Percentiles rank a stretch among this genome's conserved stretches.
Evolutionary conservation across 139 green algal genomes (phyloP).

Genomic region (Mesotaenium endlicherianum): DNA sequence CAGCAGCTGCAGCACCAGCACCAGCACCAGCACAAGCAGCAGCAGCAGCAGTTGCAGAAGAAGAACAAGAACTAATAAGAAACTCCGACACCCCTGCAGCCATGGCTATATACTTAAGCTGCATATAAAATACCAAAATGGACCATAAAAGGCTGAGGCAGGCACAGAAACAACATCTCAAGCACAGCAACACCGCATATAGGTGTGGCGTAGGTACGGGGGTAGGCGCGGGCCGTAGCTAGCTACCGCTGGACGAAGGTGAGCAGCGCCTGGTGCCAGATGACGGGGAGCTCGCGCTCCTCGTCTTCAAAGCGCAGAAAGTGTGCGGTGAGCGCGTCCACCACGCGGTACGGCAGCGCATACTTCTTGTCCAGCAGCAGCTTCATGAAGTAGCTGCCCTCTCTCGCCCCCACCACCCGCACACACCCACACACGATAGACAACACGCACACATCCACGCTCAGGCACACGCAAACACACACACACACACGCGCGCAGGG

Average conservation of each 20-base stretch:
- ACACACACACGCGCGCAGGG: neutral
- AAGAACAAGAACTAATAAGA: neutral
- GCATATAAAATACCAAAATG: neutral
- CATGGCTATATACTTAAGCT: neutral
- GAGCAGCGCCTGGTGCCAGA: conserved; percentile 96
- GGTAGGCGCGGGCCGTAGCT: neutral
- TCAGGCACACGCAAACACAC: neutral
- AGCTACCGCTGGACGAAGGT: conserved; percentile 84
- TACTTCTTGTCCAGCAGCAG: conserved; percentile 99
- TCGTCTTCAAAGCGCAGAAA: conserved; percentile 80
- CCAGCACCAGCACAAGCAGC: neutral
- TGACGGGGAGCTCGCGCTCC: conserved; percentile 86
- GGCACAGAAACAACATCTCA: neutral
- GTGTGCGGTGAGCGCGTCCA: conserved; percentile 65
- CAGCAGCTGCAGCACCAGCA: too few species aligned
- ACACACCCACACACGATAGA: too few species aligned
- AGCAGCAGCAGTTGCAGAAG: neutral
- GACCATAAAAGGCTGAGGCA: too few species aligned
- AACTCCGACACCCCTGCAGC: neutral
- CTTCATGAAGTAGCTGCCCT: conserved; percentile 91
- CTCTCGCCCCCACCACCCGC: too few species aligned
- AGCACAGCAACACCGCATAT: neutral
- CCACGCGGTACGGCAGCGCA: conserved; percentile 84
- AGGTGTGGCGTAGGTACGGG: too few species aligned
- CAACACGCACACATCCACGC: too few species aligned